Base-by-base conservation (phyloP, 495 filamentous ascomycete species). In the Rhizodiscina lignyota region DNA sequence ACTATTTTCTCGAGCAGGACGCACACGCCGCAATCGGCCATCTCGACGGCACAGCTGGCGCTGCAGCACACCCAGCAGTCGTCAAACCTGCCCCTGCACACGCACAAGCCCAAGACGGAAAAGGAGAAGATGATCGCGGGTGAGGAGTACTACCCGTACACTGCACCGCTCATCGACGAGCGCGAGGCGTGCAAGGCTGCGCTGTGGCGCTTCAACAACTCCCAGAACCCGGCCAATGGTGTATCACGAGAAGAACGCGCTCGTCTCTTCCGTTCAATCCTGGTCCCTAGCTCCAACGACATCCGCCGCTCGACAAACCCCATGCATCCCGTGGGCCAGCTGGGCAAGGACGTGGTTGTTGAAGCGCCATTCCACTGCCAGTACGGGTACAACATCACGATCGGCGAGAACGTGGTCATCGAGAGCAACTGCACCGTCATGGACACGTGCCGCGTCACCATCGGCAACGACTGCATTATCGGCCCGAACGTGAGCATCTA, bases 91-190 rank as follows among this genome's bases (percentile, higher is more conserved):
- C 54, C 38, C 49, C 53, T 17, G 52, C 59, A 42, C 54, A 32
- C 43, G 39, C 55, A 70, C 21, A 34, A 38, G 13, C 39, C 43
- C 11, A 38, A 40, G 35, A 79, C 76, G 0, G 83, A 94, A 52
- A 94, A 89, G 53, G 83, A 93, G 32, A 89, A 93, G 56, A 97
- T 97, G 89, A 64, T 93, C 2, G 66, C 62, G 28, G 83, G 84
- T n/a, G 65, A 84, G 18, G 66, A 73, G 6, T 96, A 86, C 51
- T 72, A 72, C 32, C 81, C 82, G 1, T 81, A 75, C 42, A 74
- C 80, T 48, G 66, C 72, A 29, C 75, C 83, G 41, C 68, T 97
- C 5, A 67, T 84, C 2, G 68, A 85, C 31, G 89, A 96, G 43
- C 77, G 91, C 17, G 79, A 94, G 47, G 63, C 74, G 41, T 97